Base-by-base conservation (phyloP, 2,329 filamentous ascomycete species). In the Cylindrodendrum hubeiense region DNA sequence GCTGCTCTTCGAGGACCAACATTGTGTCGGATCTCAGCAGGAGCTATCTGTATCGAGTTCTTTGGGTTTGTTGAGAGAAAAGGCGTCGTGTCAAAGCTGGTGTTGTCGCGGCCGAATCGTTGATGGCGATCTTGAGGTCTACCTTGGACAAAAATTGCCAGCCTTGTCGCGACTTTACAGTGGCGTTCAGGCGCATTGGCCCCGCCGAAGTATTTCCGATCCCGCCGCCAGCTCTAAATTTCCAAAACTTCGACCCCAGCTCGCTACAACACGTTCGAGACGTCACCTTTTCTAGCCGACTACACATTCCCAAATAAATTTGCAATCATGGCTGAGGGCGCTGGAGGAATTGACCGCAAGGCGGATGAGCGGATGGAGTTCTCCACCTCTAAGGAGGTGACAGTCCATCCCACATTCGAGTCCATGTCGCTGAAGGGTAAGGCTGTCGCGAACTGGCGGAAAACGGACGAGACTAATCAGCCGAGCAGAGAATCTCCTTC, bases 341-440 rank as follows among this genome's bases (percentile, higher is more conserved):
- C 79, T 65, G 84, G 83, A 71, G 87, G 87, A 68, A 90, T 98
- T 79, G 95, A 99, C 83, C 92, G 93, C 83, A 95, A 95, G 84
- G 90, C 91, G 70, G 96, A 98, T 81, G 95, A 97, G 86, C 91
- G 93, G 82, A 97, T 98, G 91, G 95, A 98, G 85, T 98, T 99
- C 82, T 92, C 92, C 71, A 99, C 96, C 80, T 98, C 95, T 69
- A 98, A 97, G 84, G 96, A 98, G 87, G 95, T 98, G 66, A 96
- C 93, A 2, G 96, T 96, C 63, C 94, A 95, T 76, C 94, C 95
- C 49, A 97, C 95, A 58, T 96, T 97, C 79, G 93, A 97, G 85
- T 92, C 93, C 67, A 97, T 98, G 95, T 95, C 97, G 74, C 81
- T 99, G 79, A 99, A 99, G 84, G 89, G 89, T 89, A 79, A 67